A percentile compares a stretch with the other conserved stretches of the same genome.
Evolutionary conservation across 2,329 filamentous ascomycete species (phyloP).

Genomic region (Cladobotryum protrusum): DNA sequence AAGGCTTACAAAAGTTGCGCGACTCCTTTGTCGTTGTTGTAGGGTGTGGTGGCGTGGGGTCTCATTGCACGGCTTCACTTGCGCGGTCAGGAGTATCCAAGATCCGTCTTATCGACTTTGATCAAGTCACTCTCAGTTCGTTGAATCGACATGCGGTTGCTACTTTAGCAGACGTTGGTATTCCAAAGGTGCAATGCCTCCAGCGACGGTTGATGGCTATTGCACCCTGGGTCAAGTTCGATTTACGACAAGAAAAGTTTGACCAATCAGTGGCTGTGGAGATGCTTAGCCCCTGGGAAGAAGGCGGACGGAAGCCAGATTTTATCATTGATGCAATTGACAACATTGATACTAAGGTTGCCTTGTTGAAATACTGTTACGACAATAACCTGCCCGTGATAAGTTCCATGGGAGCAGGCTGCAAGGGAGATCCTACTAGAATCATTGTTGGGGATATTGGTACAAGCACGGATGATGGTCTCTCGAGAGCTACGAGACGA

Average conservation of each 20-base stretch:
- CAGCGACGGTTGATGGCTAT: slow-evolving; percentile 75
- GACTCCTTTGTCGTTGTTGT: slow-evolving; percentile 81
- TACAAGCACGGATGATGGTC: slow-evolving; percentile 75
- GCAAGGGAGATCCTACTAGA: slow-evolving; percentile 78
- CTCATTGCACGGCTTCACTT: slow-evolving; percentile 80
- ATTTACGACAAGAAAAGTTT: slow-evolving; percentile 80
- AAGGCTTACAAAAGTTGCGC: slow-evolving; percentile 73
- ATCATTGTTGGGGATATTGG: slow-evolving; percentile 91
- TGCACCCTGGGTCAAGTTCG: slow-evolving; percentile 85
- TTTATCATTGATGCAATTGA: slow-evolving; percentile 98
- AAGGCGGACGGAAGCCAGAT: slow-evolving; percentile 59
- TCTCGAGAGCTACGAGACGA: slow-evolving; percentile 78
- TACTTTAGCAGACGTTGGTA: slow-evolving; percentile 87
- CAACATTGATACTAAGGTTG: slow-evolving; percentile 96
- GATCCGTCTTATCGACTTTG: slow-evolving; percentile 88
- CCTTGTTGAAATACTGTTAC: slow-evolving; percentile 80
- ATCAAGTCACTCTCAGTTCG: slow-evolving; percentile 92
- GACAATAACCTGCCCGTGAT: slow-evolving; percentile 74
- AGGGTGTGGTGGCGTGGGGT: slow-evolving; percentile 90
- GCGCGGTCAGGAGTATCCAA: slow-evolving; percentile 84
- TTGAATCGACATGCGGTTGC: slow-evolving; percentile 95
- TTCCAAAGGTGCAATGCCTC: slow-evolving; percentile 83
- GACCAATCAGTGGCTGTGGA: slow-evolving; percentile 57
- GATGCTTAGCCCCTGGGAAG: slow-evolving; percentile 62
- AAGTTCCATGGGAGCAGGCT: slow-evolving; percentile 92